Evolutionary conservation across 164 flowering plant species (phyloP), one percentile per base, ranked within the genome.

Genomic region (Sextonia rubra): DNA sequence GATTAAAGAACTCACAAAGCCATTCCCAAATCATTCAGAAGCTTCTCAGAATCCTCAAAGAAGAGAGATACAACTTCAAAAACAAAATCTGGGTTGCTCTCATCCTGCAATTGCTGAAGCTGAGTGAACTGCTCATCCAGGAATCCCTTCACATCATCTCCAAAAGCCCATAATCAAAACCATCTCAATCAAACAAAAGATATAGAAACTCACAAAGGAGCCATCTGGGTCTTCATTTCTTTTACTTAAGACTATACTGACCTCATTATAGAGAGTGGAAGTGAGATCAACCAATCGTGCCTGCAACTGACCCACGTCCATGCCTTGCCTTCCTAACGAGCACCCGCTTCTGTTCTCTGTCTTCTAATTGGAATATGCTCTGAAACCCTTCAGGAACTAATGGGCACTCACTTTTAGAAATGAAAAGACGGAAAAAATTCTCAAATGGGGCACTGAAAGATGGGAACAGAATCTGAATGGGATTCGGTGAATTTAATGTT

Each of bases 71-170:
- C 91, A 32, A 90, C 92, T 82, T 90, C 95, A 20, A 75, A 77
- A 18, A 89, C 91, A 77, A 90, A 90, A 72, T 89, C 82, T 58
- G 95, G 92, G 84, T 83, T 89, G 78, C 80, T 85, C 71, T 89
- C 92, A 82, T 90, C 95, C 84, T 90, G 90, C 63, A 90, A 82
- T 44, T 87, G 84, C 73, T 83, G 88, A 71, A 90, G 90, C 71
- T 89, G 91, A 17, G 75, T 81, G 68, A 84, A 90, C 78, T 90
- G 95, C 6, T 85, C 87, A 80, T 90, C 88, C 77, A 90, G 71
- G 70, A 79, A 79, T 52, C 58, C 58, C 58, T 52, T 52, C 58
- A 20, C 58, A 52, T 52, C 58, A 52, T 3, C 58, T 14, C 17
- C 58, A 52, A 52, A 37, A 52, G 3, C 7, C 58, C 58, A 52